Percentiles rank a stretch among this genome's conserved stretches.
Conservation (phyloP, 2,329 filamentous ascomycete species). For the Penicillium frequentans region DNA sequence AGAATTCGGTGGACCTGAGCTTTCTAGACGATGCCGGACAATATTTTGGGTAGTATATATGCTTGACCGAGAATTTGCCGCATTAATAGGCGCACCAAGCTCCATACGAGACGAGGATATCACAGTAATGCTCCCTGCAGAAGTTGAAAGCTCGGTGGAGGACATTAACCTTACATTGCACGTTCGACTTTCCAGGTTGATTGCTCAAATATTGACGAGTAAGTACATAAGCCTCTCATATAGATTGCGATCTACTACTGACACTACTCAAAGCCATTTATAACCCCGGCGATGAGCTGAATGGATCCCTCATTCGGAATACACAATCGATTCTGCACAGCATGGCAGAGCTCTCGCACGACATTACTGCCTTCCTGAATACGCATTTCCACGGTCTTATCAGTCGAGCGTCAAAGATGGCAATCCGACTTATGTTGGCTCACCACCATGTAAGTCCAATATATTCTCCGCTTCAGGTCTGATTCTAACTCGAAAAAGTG, state of each 20-base stretch:
- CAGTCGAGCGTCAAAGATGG: conserved; percentile 27
- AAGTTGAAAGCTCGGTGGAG: conserved; percentile 22
- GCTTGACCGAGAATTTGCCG: conserved; percentile 29
- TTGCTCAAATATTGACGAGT: conserved; percentile 30
- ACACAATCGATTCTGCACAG: conserved; percentile 27
- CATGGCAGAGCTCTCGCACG: conserved; percentile 26
- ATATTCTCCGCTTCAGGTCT: background rate
- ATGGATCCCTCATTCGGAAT: conserved; percentile 24
- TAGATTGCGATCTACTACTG: background rate
- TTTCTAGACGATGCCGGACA: conserved; percentile 24
- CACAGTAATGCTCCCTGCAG: conserved; percentile 23
- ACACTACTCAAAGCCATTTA: conserved; percentile 23
- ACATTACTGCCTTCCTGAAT: conserved; percentile 24
- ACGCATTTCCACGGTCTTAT: conserved; percentile 25
- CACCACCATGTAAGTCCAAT: conserved; percentile 25
- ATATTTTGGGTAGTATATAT: conserved; percentile 33
- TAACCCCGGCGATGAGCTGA: conserved; percentile 24
- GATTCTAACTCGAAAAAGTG: conserved; percentile 14
- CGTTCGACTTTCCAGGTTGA: conserved; percentile 26
- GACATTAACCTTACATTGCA: conserved; percentile 25
- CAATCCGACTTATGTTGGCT: conserved; percentile 25
- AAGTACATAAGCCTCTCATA: background rate
- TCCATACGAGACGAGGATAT: conserved; percentile 32
- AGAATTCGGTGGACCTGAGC: conserved; percentile 21
- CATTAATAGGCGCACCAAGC: conserved; percentile 28